Conservation (phyloP, 371 early-diverging fungal species). For the Cokeromyces recurvatus region DNA sequence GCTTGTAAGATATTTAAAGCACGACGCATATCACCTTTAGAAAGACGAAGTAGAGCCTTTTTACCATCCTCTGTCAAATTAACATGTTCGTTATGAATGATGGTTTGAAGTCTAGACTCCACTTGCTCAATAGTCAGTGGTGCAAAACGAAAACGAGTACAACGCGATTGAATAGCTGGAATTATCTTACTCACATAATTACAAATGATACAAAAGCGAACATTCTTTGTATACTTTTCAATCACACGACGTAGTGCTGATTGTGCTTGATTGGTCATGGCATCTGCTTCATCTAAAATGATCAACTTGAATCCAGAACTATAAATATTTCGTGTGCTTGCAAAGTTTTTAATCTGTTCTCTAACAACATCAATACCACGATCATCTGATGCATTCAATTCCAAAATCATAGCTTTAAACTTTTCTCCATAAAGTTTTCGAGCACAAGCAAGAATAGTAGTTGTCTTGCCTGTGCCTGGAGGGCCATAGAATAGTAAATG, state of each 20-base stretch:
- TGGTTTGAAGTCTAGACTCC: conserved; percentile 64
- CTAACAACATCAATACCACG: conserved; percentile 99
- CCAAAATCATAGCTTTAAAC: conserved; percentile 83
- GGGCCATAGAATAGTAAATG: conserved; percentile 99
- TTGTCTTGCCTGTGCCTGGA: conserved; percentile 98
- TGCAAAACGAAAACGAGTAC: conserved; percentile 96
- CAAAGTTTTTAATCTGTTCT: conserved; percentile 97
- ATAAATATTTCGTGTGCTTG: conserved; percentile 86
- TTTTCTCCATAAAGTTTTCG: conserved; percentile 79
- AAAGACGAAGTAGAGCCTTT: conserved; percentile 72
- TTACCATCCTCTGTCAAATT: conserved; percentile 80
- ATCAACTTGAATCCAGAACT: conserved; percentile 90
- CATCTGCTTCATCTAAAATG: conserved; percentile 98
- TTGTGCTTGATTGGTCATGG: conserved; percentile 97
- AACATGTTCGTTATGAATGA: conserved; percentile 73
- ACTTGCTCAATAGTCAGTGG: conserved; percentile 84
- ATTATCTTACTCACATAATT: conserved; percentile 98
- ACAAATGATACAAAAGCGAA: conserved; percentile 98
- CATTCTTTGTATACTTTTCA: conserved; percentile 96
- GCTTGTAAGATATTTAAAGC: conserved; percentile 93
- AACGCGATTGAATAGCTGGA: conserved; percentile 97
- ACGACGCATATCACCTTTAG: conserved; percentile 96
- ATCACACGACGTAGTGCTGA: conserved; percentile 97
- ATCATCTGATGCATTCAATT: conserved; percentile 99
- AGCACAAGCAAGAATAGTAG: conserved; percentile 91